Evolutionary conservation across 306 rosid species (phyloP), one percentile per base, ranked within the genome.

Genomic region (Lithocarpus polystachyus): DNA sequence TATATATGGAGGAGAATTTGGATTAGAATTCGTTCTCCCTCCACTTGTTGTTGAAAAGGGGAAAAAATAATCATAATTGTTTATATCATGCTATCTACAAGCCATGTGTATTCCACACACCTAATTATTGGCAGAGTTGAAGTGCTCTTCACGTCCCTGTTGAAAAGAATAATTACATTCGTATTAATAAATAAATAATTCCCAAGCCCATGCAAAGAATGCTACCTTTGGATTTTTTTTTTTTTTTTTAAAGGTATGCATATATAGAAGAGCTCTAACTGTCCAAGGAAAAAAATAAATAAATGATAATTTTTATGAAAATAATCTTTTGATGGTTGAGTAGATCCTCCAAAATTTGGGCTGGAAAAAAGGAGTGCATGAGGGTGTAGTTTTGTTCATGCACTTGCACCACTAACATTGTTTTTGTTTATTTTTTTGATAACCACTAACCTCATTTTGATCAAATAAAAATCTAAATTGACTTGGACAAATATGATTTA

Each of bases 361-460:
- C 83, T 79, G 28, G 59, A 75, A 73, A 65, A 62, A n/a, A 67
- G 79, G 35, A 81, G 74, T 54, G 62, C 60, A 51, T 77, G 18
- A 51, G 74, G 79, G 80, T 62, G 40, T 86, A 90, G 88, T 56
- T 88, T 85, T 10, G 89, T 81, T 75, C 80, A 71, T 54, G 84
- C 84, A 82, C 85, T 84, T 87, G 76, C 75, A 64, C 68, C 87
- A 90, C 92, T 92, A 79, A 84, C 92, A 82, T 82, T 89, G 43
- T 83, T 82, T 59, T 77, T 80, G 87, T 75, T n/a, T 35, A 1
- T 6, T 43, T 48, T 37, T 48, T 48, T 12, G 12, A 40, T 48
- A 48, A 48, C 53, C 14, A 13, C 15, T 48, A 48, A 12, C 53
- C 17, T 13, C 53, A 48, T 48, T 48, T 48, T 48, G 53, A 48